phyloP scores from a whole-genome alignment of 176 grass and related monocot species.

The Oryza meridionalis region DNA sequence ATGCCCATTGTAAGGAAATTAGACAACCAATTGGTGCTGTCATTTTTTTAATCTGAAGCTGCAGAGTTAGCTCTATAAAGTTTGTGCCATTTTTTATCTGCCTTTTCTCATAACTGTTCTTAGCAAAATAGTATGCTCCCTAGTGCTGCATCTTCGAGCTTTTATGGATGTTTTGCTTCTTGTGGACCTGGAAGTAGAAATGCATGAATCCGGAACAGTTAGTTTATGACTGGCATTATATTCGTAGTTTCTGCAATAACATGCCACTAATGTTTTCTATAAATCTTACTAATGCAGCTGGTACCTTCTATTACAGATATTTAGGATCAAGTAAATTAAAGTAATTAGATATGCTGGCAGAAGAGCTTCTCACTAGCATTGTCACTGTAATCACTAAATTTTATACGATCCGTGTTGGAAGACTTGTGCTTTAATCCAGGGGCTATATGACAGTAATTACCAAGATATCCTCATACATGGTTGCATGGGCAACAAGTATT shows the following conservation, averaged over 20 bases:
- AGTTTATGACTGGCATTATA: neutral
- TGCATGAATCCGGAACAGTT: neutral
- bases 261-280: neutral
- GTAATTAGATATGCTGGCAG: slow-evolving; percentile 35
- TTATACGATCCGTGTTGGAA: neutral
- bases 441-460: too few species aligned
- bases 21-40: slow-evolving; percentile 1
- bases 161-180: slow-evolving; percentile 7
- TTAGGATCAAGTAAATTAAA: slow-evolving; percentile 93
- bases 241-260: slow-evolving; percentile 1
- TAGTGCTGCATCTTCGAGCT: neutral
- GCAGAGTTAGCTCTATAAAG: neutral
- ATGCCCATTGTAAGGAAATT: too few species aligned
- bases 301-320: slow-evolving; percentile 58
- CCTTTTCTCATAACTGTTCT: neutral
- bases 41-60: slow-evolving; percentile 23
- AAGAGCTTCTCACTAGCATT: slow-evolving; percentile 38
- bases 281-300: neutral
- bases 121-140: slow-evolving; percentile 1
- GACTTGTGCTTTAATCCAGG: too few species aligned
- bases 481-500: too few species aligned
- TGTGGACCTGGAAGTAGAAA: slow-evolving; percentile 18
- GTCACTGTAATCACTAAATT: slow-evolving; percentile 40
- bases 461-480: too few species aligned
- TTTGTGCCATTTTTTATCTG: slow-evolving; percentile 1